A percentile compares a stretch with the other conserved stretches of the same genome.
Evolutionary conservation across 495 filamentous ascomycete species (phyloP).

Genomic region (Umbilicaria muhlenbergii): DNA sequence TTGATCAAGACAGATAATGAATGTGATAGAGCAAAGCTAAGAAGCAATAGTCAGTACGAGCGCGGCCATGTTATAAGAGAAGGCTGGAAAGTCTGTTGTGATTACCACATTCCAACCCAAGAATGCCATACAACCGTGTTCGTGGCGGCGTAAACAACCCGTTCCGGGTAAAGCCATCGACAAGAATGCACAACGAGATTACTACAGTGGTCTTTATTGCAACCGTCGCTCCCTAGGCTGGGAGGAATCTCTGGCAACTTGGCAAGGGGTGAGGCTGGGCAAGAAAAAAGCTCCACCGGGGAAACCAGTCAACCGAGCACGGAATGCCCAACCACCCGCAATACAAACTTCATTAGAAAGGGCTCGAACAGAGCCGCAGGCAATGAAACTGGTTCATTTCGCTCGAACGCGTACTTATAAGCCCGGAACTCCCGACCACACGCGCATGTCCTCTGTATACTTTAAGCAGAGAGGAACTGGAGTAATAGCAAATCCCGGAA

Average conservation of each 20-base stretch:
- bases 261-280: neutral
- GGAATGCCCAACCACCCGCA: too few species aligned
- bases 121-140: neutral
- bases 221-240: too few species aligned
- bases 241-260: neutral
- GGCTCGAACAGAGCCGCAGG: too few species aligned
- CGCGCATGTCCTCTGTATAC: too few species aligned
- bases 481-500: too few species aligned
- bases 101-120: constrained; percentile 10
- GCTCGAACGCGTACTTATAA: too few species aligned
- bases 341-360: too few species aligned
- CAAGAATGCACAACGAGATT: constrained; percentile 1
- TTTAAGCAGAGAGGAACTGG: too few species aligned
- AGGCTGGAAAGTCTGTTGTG: constrained; percentile 10
- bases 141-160: neutral
- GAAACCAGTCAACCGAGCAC: too few species aligned
- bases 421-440: too few species aligned
- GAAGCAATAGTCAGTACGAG: neutral
- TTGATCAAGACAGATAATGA: constrained; percentile 7
- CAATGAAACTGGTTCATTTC: too few species aligned
- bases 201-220: neutral
- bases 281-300: neutral
- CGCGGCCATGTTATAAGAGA: constrained; percentile 11
- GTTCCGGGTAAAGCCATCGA: neutral
- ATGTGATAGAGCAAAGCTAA: constrained; percentile 13